Evolutionary conservation across 2,329 filamentous ascomycete species (phyloP).

Genomic region (Dactylellina drechsleri): DNA sequence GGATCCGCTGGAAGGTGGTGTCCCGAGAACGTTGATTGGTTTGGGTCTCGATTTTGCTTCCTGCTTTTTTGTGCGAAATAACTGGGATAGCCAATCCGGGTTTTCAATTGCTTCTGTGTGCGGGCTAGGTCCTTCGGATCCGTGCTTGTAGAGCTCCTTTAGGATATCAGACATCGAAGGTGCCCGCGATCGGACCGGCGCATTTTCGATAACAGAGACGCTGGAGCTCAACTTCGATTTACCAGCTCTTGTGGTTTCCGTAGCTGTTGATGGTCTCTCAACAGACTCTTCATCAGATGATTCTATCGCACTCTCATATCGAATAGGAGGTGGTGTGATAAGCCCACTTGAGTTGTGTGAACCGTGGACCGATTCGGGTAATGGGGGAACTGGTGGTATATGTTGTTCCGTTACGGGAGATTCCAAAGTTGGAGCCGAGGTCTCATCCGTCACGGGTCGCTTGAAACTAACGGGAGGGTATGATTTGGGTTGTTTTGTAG

Average conservation of each 20-base stretch:
- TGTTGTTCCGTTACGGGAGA: constrained; percentile 5
- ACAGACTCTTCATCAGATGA: constrained; percentile 36
- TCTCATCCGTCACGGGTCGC: constrained; percentile 1
- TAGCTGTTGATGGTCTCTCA: constrained; percentile 33
- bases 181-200: constrained; percentile 28
- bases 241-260: constrained; percentile 17
- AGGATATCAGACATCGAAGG: constrained; percentile 54
- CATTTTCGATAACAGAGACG: constrained; percentile 18
- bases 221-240: constrained; percentile 29
- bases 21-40: constrained; percentile 13
- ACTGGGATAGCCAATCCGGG: constrained; percentile 46
- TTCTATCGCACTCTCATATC: constrained; percentile 49
- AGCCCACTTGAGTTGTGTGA: constrained; percentile 22
- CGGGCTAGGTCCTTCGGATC: constrained; percentile 8
- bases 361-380: constrained; percentile 34
- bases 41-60: constrained; percentile 29
- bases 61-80: constrained; percentile 49
- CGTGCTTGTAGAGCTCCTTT: constrained; percentile 38
- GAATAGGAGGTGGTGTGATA: constrained; percentile 44
- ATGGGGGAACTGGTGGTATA: constrained; percentile 38
- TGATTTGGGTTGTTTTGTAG: constrained; percentile 15
- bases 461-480: constrained; percentile 52
- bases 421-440: constrained; percentile 9
- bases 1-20: constrained; percentile 23
- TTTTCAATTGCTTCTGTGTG: constrained; percentile 21